Base-by-base conservation (phyloP, 2,329 filamentous ascomycete species). In the Orbilia blumenaviensis region DNA sequence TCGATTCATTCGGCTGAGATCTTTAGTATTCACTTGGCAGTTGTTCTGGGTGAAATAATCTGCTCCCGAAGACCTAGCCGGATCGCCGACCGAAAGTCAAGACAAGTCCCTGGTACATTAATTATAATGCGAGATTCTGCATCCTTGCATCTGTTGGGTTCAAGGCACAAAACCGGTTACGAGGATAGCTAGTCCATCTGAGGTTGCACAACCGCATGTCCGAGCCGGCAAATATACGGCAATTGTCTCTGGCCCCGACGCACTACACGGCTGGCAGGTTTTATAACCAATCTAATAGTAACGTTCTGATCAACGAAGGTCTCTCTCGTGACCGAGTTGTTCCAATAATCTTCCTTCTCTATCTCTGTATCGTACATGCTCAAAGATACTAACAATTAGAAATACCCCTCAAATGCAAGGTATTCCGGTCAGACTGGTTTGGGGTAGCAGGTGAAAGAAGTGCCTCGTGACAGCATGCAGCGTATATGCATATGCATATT, bases 311-410 rank as follows among this genome's bases (percentile, higher is more conserved):
- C 48, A 18, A 14, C 21, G 27, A 32, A 21, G 10, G 34, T 54
- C 27, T 34, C 21, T 54, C 27, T 54, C n/a, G 21, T 41, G 29
- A 21, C 32, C n/a, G n/a, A 48, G 25, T 52, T 50, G 36, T 38
- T 38, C 48, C 42, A 36, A 44, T n/a, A n/a, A n/a, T n/a, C n/a
- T 62, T 69, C 29, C 44, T 42, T 62, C 42, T 69, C 41, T 69
- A 62, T 68, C 23, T 27, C 36, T 42, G 14, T 69, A 69, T 61
- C 54, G 54, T 69, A 69, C 66, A 69, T 38, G 52, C 52, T 56
- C 32, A 38, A 27, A 56, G 18, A 56, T 56, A n/a, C n/a, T n/a
- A n/a, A n/a, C n/a, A 25, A 56, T 38, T 25, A 56, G 29, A 8
- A 38, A 36, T 56, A 38, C 36, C 9, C 8, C 9, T 32, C 10